Conservation (phyloP, 768 basidiomycete species). For the Leucocoprinus sp. region DNA sequence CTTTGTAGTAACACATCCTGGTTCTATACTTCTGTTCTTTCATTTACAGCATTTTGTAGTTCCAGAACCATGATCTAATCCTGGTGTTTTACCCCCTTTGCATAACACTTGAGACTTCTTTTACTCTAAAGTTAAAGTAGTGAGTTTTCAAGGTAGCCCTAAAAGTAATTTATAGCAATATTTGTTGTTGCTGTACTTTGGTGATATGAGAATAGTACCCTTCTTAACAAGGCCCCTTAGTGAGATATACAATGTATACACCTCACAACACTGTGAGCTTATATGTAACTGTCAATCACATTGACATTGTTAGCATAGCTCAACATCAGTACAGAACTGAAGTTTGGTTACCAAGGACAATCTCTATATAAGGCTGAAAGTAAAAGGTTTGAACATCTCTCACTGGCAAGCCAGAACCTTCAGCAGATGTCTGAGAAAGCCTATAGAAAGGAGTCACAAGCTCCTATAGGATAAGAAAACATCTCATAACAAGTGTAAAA, state of each 20-base stretch:
- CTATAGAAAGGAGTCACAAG: slow-evolving; percentile 1
- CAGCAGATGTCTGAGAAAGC: not conserved
- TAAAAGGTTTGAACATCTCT: slow-evolving; percentile 10
- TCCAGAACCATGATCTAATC: slow-evolving; percentile 7
- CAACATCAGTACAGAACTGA: slow-evolving; percentile 1
- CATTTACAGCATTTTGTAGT: slow-evolving; percentile 6
- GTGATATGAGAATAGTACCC: too few relatives aligned
- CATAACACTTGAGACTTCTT: slow-evolving; percentile 10
- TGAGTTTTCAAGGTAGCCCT: slow-evolving; percentile 10
- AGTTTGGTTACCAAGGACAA: not conserved
- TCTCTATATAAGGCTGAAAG: not conserved
- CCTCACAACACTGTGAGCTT: too few relatives aligned
- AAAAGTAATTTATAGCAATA: slow-evolving; percentile 9
- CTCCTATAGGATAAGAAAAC: not conserved
- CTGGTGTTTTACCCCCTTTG: slow-evolving; percentile 5
- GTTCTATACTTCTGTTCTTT: slow-evolving; percentile 6
- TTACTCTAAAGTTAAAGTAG: slow-evolving; percentile 3
- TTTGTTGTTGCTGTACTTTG: slow-evolving; percentile 10
- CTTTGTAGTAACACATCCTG: slow-evolving; percentile 1
- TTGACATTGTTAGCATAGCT: slow-evolving; percentile 7
- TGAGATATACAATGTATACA: too few relatives aligned
- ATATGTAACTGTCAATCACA: not conserved
- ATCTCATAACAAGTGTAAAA: slow-evolving; percentile 4
- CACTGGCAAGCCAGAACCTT: slow-evolving; percentile 11
- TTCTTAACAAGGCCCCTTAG: too few relatives aligned